A percentile compares a stretch with the other conserved stretches of the same genome.
phyloP scores from a whole-genome alignment of 768 basidiomycete genomes.

The Calocybe cyanea region DNA sequence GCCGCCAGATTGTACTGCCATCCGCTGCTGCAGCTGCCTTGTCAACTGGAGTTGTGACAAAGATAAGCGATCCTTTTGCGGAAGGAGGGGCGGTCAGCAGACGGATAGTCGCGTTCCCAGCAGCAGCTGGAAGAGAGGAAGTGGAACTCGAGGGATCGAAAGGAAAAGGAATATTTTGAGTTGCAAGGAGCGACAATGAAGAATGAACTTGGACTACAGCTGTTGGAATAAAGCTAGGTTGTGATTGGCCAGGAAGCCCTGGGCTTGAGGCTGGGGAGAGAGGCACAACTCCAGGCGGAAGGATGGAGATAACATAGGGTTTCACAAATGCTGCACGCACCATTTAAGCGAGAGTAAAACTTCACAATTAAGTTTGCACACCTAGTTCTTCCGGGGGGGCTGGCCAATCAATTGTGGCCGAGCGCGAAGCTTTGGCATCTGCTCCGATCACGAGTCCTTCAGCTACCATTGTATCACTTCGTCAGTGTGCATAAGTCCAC shows the following conservation, averaged over 20 bases:
- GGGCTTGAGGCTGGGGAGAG: constrained; percentile 22
- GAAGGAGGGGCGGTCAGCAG: constrained; percentile 58
- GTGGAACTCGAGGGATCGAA: constrained; percentile 35
- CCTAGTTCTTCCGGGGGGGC: constrained; percentile 81
- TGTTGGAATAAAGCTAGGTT: constrained; percentile 42
- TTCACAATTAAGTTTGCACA: constrained; percentile 18
- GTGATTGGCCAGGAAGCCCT: constrained; percentile 20
- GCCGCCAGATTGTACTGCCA: constrained; percentile 76
- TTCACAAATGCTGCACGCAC: constrained; percentile 55
- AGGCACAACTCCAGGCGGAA: constrained; percentile 63
- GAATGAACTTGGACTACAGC: constrained; percentile 71
- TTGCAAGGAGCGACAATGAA: constrained; percentile 55
- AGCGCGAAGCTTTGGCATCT: constrained; percentile 52
- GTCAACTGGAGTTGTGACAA: constrained; percentile 75
- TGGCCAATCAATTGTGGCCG: constrained; percentile 62
- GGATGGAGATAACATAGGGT: constrained; percentile 74
- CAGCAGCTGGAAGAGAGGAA: constrained; percentile 21
- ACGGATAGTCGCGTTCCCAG: constrained; percentile 51
- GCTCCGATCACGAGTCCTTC: constrained; percentile 62
- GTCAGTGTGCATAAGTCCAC: neutral
- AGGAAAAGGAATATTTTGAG: constrained; percentile 66
- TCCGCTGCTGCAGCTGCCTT: constrained; percentile 58
- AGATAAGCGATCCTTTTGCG: constrained; percentile 51
- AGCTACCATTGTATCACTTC: constrained; percentile 36
- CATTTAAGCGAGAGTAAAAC: neutral